These are phyloP conservation scores for Epichloe coenophiala DNA, from an alignment of 2,329 filamentous ascomycete genomes.

Conservation along the genomic window DNA sequence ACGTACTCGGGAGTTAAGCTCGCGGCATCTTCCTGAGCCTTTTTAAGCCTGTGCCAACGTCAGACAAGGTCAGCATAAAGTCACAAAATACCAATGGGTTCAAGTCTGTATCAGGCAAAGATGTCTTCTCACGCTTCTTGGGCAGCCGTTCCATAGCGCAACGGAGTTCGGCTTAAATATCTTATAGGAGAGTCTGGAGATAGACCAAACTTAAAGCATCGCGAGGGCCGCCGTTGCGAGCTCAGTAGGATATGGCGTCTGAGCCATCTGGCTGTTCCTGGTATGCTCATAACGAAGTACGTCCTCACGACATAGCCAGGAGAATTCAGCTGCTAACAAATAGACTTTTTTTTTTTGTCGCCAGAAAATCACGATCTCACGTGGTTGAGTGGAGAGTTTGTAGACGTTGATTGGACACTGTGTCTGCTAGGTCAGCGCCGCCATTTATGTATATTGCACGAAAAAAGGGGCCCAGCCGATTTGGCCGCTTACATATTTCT, in stretches of 20 bases:
- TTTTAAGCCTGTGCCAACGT: constrained; percentile 28
- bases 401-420: background rate
- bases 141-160: constrained; percentile 20
- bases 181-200: background rate
- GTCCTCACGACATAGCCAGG: background rate
- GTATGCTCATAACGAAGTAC: constrained; percentile 24
- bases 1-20: constrained; percentile 45
- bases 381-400: background rate
- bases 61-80: constrained; percentile 1
- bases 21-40: constrained; percentile 39
- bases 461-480: too few relatives aligned
- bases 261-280: constrained; percentile 27
- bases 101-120: background rate
- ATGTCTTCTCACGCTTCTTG: constrained; percentile 26
- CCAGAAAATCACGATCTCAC: background rate
- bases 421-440: background rate
- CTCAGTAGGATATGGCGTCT: constrained; percentile 23
- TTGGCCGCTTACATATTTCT: too few relatives aligned
- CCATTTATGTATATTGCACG: background rate
- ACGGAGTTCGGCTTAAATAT: constrained; percentile 20
- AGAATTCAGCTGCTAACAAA: constrained; percentile 6
- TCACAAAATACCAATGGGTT: background rate
- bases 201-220: background rate
- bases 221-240: constrained; percentile 14
- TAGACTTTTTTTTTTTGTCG: constrained; percentile 13